Conservation (phyloP, 352 stramenopile species). For the Pythium brachiatum region DNA sequence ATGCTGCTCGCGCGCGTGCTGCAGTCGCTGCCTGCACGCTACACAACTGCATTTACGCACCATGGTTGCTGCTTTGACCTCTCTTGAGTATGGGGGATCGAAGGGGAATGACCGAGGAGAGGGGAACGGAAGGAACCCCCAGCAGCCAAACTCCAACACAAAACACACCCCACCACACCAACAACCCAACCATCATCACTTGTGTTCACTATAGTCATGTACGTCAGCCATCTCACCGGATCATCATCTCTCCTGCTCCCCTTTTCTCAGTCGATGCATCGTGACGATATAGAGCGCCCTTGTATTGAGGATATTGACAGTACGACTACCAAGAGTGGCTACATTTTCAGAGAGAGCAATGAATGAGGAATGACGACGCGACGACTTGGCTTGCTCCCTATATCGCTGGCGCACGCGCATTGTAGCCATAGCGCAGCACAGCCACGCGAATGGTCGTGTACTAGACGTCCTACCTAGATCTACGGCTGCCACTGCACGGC, state of each 20-base stretch:
- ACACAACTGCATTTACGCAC: too few species aligned
- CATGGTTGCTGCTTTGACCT: constrained; percentile 16
- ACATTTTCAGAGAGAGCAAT: too few species aligned
- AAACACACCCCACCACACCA: constrained; percentile 1
- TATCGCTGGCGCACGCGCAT: not conserved
- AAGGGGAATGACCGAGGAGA: constrained; percentile 19
- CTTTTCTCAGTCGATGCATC: constrained; percentile 16
- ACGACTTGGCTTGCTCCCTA: not conserved
- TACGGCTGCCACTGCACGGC: constrained; percentile 63
- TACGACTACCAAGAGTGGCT: constrained; percentile 5
- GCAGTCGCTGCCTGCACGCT: too few species aligned
- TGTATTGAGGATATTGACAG: constrained; percentile 18
- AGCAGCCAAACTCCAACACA: not conserved
- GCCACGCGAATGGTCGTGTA: not conserved
- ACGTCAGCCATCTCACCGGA: not conserved
- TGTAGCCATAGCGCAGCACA: too few species aligned
- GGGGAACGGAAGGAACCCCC: not conserved
- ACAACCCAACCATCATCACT: constrained; percentile 5
- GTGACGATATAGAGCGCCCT: constrained; percentile 7
- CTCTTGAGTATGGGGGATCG: constrained; percentile 21
- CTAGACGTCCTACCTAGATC: not conserved
- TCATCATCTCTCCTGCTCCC: constrained; percentile 10
- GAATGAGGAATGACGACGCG: not conserved
- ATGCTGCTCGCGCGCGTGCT: too few species aligned
- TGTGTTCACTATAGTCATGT: constrained; percentile 6